Percentiles rank a stretch among this genome's conserved stretches.
Evolutionary conservation across 768 basidiomycete species (phyloP).

Genomic region (Macrolepiota fuliginosa): DNA sequence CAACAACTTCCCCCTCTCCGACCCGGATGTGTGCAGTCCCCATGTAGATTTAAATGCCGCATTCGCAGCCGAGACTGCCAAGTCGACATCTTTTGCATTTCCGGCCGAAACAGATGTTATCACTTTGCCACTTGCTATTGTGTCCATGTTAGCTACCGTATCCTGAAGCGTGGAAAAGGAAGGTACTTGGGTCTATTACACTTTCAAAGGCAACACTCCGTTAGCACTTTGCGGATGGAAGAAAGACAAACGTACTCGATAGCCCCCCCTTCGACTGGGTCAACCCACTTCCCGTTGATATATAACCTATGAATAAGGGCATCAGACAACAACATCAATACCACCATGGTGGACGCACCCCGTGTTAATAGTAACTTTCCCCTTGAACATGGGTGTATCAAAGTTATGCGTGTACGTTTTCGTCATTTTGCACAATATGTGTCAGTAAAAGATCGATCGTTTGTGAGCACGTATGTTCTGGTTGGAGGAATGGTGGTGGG

Average conservation of each 20-base stretch:
- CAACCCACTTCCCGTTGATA: slow-evolving; percentile 25
- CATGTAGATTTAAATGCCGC: slow-evolving; percentile 57
- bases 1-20: slow-evolving; percentile 52
- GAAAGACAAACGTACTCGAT: slow-evolving; percentile 21
- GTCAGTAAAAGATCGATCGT: too few species aligned
- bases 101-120: slow-evolving; percentile 51
- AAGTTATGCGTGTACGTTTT: slow-evolving; percentile 45
- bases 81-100: slow-evolving; percentile 40
- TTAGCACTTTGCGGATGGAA: neutral
- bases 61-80: slow-evolving; percentile 59
- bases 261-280: slow-evolving; percentile 17
- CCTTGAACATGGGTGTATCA: slow-evolving; percentile 54
- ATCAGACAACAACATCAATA: neutral
- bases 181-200: slow-evolving; percentile 50
- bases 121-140: slow-evolving; percentile 54
- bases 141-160: neutral
- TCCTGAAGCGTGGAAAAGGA: too few species aligned
- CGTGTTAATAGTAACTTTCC: slow-evolving; percentile 52
- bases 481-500: too few species aligned
- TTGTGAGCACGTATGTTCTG: too few species aligned
- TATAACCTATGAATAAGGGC: slow-evolving; percentile 13
- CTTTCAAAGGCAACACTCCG: slow-evolving; percentile 26
- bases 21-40: slow-evolving; percentile 63
- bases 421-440: slow-evolving; percentile 26
- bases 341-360: slow-evolving; percentile 34